Percentiles rank a stretch among this genome's conserved stretches.
phyloP scores from a whole-genome alignment of 371 early-diverging fungal species.

The Lichtheimia hyalospora region DNA sequence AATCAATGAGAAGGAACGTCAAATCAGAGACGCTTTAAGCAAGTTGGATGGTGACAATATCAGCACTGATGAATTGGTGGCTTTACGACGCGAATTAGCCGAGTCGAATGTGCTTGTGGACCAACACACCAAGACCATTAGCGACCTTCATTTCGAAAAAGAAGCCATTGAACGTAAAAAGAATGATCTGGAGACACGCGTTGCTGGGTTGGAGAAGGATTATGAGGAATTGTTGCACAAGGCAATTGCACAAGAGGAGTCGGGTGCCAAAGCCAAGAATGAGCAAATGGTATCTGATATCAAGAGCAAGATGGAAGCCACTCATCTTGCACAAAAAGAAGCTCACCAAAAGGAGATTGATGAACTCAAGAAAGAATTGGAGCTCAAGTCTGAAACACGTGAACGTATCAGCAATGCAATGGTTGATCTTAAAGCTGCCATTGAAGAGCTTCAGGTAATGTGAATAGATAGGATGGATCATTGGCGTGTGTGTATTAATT shows the following conservation, averaged over 20 bases:
- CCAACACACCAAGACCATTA: slow-evolving; percentile 69
- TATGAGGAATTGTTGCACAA: slow-evolving; percentile 94
- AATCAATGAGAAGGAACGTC: slow-evolving; percentile 77
- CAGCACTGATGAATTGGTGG: slow-evolving; percentile 65
- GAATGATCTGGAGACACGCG: slow-evolving; percentile 74
- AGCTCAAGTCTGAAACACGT: slow-evolving; percentile 73
- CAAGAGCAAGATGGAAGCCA: slow-evolving; percentile 82
- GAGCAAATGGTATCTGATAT: slow-evolving; percentile 78
- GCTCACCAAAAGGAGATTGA: slow-evolving; percentile 81
- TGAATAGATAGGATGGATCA: neutral
- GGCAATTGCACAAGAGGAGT: slow-evolving; percentile 91
- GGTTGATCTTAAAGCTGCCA: slow-evolving; percentile 59
- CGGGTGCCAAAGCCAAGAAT: slow-evolving; percentile 54
- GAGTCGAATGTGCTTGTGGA: slow-evolving; percentile 68
- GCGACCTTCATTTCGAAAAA: slow-evolving; percentile 66
- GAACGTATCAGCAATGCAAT: slow-evolving; percentile 60
- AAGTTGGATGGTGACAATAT: slow-evolving; percentile 54
- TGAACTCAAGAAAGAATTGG: slow-evolving; percentile 64
- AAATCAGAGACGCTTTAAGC: slow-evolving; percentile 68
- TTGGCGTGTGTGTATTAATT: neutral
- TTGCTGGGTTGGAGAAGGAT: slow-evolving; percentile 77
- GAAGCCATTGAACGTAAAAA: slow-evolving; percentile 62
- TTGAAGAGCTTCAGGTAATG: slow-evolving; percentile 64
- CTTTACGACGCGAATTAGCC: slow-evolving; percentile 77
- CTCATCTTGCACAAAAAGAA: slow-evolving; percentile 77